A percentile compares a stretch with the other conserved stretches of the same genome.
Evolutionary conservation across 257 asterid species (phyloP).

Genomic region (Rauvolfia tetraphylla): DNA sequence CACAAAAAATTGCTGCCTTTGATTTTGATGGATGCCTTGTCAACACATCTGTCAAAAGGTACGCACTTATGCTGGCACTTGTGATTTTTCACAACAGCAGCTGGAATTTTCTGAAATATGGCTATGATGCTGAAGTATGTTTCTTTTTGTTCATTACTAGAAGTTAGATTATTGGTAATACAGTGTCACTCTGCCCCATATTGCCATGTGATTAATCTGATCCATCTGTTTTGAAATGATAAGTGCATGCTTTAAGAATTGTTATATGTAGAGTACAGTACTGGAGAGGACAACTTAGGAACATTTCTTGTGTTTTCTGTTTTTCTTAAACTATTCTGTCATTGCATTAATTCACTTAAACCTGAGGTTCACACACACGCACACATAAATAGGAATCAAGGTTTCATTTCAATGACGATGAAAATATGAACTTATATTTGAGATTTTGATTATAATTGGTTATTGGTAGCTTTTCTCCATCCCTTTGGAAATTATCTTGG

Average conservation of each 20-base stretch:
- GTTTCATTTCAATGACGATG: neutral
- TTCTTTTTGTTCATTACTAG: neutral
- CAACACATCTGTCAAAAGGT: constrained; percentile 79
- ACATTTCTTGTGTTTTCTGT: neutral
- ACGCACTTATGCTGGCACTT: constrained; percentile 18
- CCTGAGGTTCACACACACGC: neutral
- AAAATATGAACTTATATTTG: neutral
- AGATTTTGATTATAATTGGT: neutral
- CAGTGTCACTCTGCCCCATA: neutral
- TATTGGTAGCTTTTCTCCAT: neutral
- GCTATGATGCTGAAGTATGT: neutral
- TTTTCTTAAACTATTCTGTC: neutral
- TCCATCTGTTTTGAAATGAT: neutral
- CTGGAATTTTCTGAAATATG: neutral
- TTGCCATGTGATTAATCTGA: neutral
- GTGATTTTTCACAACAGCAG: constrained; percentile 3
- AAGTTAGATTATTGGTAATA: neutral
- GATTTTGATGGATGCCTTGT: constrained; percentile 99
- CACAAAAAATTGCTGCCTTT: constrained; percentile 88
- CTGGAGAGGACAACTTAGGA: neutral
- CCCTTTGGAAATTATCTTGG: neutral
- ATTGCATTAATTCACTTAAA: neutral
- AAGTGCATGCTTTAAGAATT: neutral
- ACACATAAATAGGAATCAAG: neutral
- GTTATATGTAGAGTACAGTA: neutral